phyloP scores from a whole-genome alignment of 805 yeast species.

The Yarrowia yakushimensis region DNA sequence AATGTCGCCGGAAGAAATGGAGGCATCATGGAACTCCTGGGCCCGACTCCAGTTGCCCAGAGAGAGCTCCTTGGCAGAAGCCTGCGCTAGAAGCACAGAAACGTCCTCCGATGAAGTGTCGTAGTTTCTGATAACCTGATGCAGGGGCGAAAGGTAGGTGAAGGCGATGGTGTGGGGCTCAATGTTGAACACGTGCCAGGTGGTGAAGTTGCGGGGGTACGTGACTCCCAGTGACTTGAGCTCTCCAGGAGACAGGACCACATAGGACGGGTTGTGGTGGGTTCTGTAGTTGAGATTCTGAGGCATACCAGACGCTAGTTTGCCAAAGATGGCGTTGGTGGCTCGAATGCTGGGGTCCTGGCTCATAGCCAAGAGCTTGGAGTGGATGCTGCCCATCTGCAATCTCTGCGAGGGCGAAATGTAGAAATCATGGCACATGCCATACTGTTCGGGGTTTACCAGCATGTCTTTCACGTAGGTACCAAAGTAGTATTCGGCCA shows the following conservation, averaged over 20 bases:
- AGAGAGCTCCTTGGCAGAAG: constrained; percentile 1
- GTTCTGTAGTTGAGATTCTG: not conserved
- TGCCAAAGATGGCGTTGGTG: not conserved
- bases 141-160: constrained; percentile 18
- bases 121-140: constrained; percentile 6
- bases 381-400: constrained; percentile 4
- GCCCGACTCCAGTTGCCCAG: constrained; percentile 21
- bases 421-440: constrained; percentile 15
- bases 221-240: not conserved
- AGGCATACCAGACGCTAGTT: not conserved
- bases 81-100: not conserved
- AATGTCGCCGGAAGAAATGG: constrained; percentile 6
- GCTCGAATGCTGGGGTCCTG: not conserved
- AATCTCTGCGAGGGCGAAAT: constrained; percentile 10
- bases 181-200: constrained; percentile 24
- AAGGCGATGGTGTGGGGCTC: constrained; percentile 20
- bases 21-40: constrained; percentile 14
- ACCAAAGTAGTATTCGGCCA: constrained; percentile 9
- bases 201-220: not conserved
- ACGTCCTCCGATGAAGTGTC: not conserved
- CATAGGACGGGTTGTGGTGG: constrained; percentile 1
- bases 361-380: not conserved
- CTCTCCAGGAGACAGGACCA: constrained; percentile 11
- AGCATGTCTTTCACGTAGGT: not conserved
- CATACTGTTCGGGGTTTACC: constrained; percentile 23